Conservation (phyloP, 2,329 filamentous ascomycete genomes). For the Neofusicoccum sp. region DNA sequence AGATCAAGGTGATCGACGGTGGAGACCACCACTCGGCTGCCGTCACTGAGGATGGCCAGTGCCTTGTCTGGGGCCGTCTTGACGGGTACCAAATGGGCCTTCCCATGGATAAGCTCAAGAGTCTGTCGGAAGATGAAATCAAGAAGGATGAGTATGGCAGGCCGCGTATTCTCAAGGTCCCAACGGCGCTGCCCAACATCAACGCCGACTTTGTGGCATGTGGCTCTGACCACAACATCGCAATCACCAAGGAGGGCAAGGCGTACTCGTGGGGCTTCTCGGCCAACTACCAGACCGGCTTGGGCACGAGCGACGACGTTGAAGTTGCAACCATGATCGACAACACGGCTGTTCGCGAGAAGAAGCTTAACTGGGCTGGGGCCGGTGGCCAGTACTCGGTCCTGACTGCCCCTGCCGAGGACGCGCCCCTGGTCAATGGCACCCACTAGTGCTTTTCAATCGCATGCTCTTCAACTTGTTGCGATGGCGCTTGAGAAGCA, state of each 20-base stretch:
- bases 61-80: conserved; percentile 60
- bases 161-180: conserved; percentile 69
- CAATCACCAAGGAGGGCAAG: conserved; percentile 65
- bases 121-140: conserved; percentile 56
- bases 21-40: conserved; percentile 73
- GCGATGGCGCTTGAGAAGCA: not conserved
- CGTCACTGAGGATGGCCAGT: conserved; percentile 53
- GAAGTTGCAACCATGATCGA: conserved; percentile 75
- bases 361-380: conserved; percentile 73
- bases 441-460: not conserved
- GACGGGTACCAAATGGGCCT: conserved; percentile 58
- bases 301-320: conserved; percentile 76
- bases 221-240: conserved; percentile 72
- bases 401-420: conserved; percentile 45
- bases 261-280: conserved; percentile 80
- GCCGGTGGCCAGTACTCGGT: conserved; percentile 84
- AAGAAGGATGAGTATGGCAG: conserved; percentile 63
- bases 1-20: conserved; percentile 68
- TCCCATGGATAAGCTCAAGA: conserved; percentile 41
- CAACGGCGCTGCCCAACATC: conserved; percentile 58
- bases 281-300: conserved; percentile 76
- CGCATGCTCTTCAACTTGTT: not conserved
- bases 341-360: conserved; percentile 76
- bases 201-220: conserved; percentile 57
- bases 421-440: conserved; percentile 3